Percentiles rank a stretch among this genome's conserved stretches.
Evolutionary conservation across 768 basidiomycete genomes (phyloP).

Genomic region (Tricholoma matsutake): DNA sequence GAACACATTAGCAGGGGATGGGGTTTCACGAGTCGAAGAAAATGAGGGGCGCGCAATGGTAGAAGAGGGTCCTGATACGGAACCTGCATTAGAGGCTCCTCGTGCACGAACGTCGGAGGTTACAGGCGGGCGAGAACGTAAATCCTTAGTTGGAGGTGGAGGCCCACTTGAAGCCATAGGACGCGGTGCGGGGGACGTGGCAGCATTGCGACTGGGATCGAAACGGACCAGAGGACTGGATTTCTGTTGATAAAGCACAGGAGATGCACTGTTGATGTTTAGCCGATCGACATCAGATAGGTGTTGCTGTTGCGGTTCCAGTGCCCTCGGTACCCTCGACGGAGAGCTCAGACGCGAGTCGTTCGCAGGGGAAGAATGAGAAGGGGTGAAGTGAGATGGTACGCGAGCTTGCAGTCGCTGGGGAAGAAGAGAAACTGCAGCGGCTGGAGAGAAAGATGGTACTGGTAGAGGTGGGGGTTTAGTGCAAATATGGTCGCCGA

Average conservation of each 20-base stretch:
- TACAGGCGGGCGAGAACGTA: slow-evolving; percentile 23
- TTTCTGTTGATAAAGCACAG: slow-evolving; percentile 27
- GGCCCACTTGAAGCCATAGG: slow-evolving; percentile 13
- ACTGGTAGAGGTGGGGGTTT: slow-evolving; percentile 42
- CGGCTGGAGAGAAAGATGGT: slow-evolving; percentile 37
- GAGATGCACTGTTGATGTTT: slow-evolving; percentile 29
- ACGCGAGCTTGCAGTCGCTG: slow-evolving; percentile 48
- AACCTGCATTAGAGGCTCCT: slow-evolving; percentile 17
- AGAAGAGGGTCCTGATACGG: slow-evolving; percentile 9
- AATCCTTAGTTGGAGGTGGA: slow-evolving; percentile 10
- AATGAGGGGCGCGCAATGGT: slow-evolving; percentile 13
- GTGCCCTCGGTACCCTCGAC: slow-evolving; percentile 1
- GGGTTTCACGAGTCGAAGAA: slow-evolving; percentile 3
- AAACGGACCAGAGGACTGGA: slow-evolving; percentile 36
- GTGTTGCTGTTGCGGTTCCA: slow-evolving; percentile 15
- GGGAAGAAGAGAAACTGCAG: slow-evolving; percentile 46
- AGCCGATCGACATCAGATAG: slow-evolving; percentile 27
- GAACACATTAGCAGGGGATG: neutral
- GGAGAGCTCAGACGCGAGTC: slow-evolving; percentile 4
- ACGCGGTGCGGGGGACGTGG: slow-evolving; percentile 15
- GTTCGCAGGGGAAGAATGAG: slow-evolving; percentile 10
- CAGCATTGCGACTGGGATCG: slow-evolving; percentile 12
- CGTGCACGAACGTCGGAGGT: slow-evolving; percentile 18
- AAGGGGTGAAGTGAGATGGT: slow-evolving; percentile 17
- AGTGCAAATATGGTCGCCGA: slow-evolving; percentile 77